These are phyloP conservation scores for Lenzites betulinus DNA, from an alignment of 768 basidiomycete genomes.

Conservation along the genomic window DNA sequence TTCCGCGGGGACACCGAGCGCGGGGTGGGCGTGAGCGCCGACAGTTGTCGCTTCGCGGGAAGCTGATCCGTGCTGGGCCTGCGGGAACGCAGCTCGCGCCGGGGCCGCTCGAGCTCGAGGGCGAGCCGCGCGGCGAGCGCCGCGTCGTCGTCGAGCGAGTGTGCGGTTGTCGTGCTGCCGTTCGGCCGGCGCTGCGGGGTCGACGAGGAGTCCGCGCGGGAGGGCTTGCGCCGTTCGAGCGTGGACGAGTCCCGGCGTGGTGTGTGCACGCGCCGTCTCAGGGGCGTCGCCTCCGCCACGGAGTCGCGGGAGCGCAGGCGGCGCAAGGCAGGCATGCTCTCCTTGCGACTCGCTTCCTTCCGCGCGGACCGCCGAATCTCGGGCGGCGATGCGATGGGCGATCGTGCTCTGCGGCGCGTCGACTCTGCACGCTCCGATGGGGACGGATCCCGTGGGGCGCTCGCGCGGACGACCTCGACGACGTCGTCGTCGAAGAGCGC, in stretches of 20 bases:
- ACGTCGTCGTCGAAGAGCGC: constrained; percentile 35
- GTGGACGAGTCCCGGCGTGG: constrained; percentile 1
- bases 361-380: constrained; percentile 11
- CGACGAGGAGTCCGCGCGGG: constrained; percentile 4
- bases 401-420: background rate
- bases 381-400: constrained; percentile 8
- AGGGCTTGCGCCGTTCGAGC: constrained; percentile 1
- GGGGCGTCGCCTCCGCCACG: constrained; percentile 12
- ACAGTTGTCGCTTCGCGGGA: constrained; percentile 8
- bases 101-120: constrained; percentile 29
- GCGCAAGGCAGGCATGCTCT: constrained; percentile 10
- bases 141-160: constrained; percentile 22
- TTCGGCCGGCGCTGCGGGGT: background rate
- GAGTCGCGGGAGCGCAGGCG: constrained; percentile 18
- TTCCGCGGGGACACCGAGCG: constrained; percentile 28
- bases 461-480: constrained; percentile 25
- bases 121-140: constrained; percentile 34
- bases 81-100: constrained; percentile 32
- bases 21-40: constrained; percentile 3
- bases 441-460: constrained; percentile 2
- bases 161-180: background rate
- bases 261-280: constrained; percentile 10
- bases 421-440: background rate
- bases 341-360: constrained; percentile 5
- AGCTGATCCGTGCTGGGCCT: constrained; percentile 31